phyloP scores from a whole-genome alignment of 352 stramenopile genomes.

The Phytophthora cactorum region DNA sequence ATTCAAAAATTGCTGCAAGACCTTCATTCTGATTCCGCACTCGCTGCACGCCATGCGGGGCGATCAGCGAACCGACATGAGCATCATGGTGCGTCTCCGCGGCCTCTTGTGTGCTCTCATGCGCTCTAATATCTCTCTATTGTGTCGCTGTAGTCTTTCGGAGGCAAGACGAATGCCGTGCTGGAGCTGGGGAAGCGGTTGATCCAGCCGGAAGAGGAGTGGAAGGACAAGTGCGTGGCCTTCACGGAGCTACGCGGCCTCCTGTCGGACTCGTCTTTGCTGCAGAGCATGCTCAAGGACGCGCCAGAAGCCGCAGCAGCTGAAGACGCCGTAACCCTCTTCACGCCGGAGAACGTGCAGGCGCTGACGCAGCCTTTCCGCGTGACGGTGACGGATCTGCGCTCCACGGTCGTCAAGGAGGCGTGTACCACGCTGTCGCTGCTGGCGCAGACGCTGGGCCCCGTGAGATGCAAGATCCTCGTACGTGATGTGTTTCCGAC shows the following conservation, averaged over 20 bases:
- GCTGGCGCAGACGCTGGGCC: conserved; percentile 42
- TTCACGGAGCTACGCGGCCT: conserved; percentile 52
- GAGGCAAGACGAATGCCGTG: conserved; percentile 52
- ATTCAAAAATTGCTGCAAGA: conserved; percentile 15
- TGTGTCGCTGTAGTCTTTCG: conserved; percentile 40
- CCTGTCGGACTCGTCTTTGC: conserved; percentile 28
- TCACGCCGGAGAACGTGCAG: conserved; percentile 59
- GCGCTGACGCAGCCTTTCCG: conserved; percentile 64
- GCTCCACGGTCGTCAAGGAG: conserved; percentile 70
- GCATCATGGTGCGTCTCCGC: conserved; percentile 51
- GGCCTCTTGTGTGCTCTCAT: not conserved
- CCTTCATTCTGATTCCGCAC: conserved; percentile 35
- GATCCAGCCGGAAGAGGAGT: conserved; percentile 58
- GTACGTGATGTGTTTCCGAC: conserved; percentile 69
- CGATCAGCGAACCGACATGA: conserved; percentile 44
- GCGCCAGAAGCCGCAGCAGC: not conserved
- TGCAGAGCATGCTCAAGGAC: conserved; percentile 7
- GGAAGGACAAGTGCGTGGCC: conserved; percentile 63
- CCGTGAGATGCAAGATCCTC: conserved; percentile 55
- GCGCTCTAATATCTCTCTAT: conserved; percentile 7
- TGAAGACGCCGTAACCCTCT: conserved; percentile 25
- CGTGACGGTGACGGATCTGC: conserved; percentile 57
- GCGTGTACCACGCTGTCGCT: conserved; percentile 57
- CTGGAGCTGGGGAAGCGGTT: conserved; percentile 60
- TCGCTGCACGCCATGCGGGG: conserved; percentile 7